Conservation (phyloP, 805 yeast genomes). For the Sungouiozyma ichnusensis region DNA sequence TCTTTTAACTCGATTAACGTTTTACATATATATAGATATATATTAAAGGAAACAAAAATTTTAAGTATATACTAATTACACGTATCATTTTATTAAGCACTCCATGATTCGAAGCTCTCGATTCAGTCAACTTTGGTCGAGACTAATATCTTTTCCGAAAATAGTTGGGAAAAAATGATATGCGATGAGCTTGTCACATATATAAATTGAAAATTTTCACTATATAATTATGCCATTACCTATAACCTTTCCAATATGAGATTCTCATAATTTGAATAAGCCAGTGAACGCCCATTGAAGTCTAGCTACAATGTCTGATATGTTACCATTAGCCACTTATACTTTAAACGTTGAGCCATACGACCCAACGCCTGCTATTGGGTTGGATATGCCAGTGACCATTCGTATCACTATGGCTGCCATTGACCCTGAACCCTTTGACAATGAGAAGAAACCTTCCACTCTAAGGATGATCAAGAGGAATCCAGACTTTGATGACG, state of each 20-base stretch:
- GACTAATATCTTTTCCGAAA: not conserved
- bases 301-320: slow-evolving; percentile 43
- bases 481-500: slow-evolving; percentile 39
- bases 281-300: not conserved
- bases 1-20: too few species aligned
- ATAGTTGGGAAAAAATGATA: not conserved
- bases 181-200: not conserved
- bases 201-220: not conserved
- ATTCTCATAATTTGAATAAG: too few species aligned
- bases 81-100: not conserved
- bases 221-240: not conserved
- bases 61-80: not conserved
- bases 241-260: not conserved
- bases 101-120: not conserved
- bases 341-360: slow-evolving; percentile 81
- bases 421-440: slow-evolving; percentile 72
- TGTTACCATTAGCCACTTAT: slow-evolving; percentile 80
- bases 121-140: too few species aligned
- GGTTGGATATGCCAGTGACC: slow-evolving; percentile 78
- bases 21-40: too few species aligned
- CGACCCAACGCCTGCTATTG: slow-evolving; percentile 77
- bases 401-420: slow-evolving; percentile 92
- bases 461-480: slow-evolving; percentile 83
- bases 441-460: slow-evolving; percentile 76
- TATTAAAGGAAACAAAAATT: not conserved